Conservation (phyloP, 2,329 filamentous ascomycete genomes). For the Eurotiales sp. region DNA sequence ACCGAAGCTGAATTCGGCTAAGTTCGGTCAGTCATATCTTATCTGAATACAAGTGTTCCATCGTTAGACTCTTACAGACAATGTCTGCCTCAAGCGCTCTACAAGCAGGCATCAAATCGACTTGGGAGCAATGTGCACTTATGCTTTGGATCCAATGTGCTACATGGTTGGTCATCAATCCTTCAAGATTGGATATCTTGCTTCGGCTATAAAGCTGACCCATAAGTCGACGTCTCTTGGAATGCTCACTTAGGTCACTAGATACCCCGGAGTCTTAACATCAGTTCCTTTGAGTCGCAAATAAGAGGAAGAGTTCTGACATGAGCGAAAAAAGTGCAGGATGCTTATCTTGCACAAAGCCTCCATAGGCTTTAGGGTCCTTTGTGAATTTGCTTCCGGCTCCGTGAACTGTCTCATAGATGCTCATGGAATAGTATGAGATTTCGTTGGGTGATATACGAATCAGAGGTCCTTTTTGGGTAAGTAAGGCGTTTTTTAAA, state of each 20-base stretch:
- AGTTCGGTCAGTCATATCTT: background rate
- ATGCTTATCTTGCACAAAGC: conserved; percentile 1
- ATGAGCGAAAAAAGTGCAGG: conserved; percentile 9
- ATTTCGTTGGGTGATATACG: background rate
- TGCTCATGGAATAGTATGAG: conserved; percentile 2
- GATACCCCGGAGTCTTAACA: too few relatives aligned
- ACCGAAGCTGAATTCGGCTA: background rate
- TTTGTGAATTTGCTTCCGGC: conserved; percentile 3
- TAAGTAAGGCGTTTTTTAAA: background rate
- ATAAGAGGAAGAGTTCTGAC: too few relatives aligned
- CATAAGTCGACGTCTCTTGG: too few relatives aligned
- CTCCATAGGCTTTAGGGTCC: background rate
- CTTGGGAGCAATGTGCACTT: background rate
- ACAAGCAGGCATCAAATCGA: conserved; percentile 3
- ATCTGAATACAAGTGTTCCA: background rate
- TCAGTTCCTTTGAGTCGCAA: too few relatives aligned
- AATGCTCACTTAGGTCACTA: too few relatives aligned
- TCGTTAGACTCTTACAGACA: background rate
- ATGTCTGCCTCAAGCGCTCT: conserved; percentile 4
- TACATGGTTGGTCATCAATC: too few relatives aligned
- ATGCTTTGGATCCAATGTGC: background rate
- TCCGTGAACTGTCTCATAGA: background rate
- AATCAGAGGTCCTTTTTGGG: background rate
- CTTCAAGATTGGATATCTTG: background rate
- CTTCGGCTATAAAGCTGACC: too few relatives aligned